Percentiles rank a stretch among this genome's conserved stretches.
These are phyloP conservation scores for Cucumis sativus DNA, from an alignment of 306 rosid genomes.

Conservation along the genomic window Cucumber_9930_V3 NC_026660.2:2271001-2271500, in stretches of 20 bases:
- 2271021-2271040: not conserved
- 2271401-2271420: constrained; percentile 74
- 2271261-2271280: constrained; percentile 5
- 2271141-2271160: not conserved
- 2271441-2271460: constrained; percentile 99
- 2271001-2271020: not conserved
- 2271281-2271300: not conserved
- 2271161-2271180: not conserved
- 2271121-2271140: not conserved
- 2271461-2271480: not conserved
- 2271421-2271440: constrained; percentile 95
- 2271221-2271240: not conserved
- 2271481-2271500: not conserved
- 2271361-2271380: not conserved
- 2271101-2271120: not conserved
- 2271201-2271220: not conserved
- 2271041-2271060: not conserved
- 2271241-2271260: not conserved
- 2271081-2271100: not conserved
- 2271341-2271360: not conserved
- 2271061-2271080: not conserved
- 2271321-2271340: not conserved
- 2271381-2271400: not conserved
- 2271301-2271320: not conserved
- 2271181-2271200: not conserved